Conservation (phyloP, 2,329 filamentous ascomycete species). For the Sclerotinia trifoliorum region DNA sequence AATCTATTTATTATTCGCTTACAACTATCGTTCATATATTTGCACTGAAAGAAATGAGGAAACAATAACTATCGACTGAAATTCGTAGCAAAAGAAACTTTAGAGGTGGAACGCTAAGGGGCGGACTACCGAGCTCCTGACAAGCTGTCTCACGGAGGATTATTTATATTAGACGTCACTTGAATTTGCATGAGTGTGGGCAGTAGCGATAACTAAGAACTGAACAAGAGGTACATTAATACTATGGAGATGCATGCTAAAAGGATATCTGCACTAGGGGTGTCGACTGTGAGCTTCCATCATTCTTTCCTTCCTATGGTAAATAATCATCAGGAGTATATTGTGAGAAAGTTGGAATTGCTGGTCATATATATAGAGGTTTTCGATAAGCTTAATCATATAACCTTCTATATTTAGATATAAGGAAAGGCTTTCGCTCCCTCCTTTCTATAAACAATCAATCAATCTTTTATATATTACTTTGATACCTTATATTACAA, state of each 20-base stretch:
- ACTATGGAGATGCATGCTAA: neutral
- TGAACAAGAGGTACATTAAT: neutral
- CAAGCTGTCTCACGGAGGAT: neutral
- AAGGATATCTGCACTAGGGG: neutral
- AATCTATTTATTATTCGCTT: neutral
- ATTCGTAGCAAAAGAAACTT: neutral
- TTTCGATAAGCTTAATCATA: too few relatives aligned
- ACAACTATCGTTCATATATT: neutral
- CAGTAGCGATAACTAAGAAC: neutral
- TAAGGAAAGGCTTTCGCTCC: too few relatives aligned
- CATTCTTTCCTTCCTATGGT: neutral
- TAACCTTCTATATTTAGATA: too few relatives aligned
- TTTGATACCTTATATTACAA: too few relatives aligned
- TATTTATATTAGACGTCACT: neutral
- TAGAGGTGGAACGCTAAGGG: neutral
- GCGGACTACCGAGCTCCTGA: too few relatives aligned
- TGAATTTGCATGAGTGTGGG: neutral
- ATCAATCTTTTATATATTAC: too few relatives aligned
- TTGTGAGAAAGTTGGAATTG: too few relatives aligned
- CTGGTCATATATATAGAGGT: too few relatives aligned
- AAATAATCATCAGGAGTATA: neutral
- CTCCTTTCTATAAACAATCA: too few relatives aligned
- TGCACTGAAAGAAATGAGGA: too few relatives aligned
- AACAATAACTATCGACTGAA: too few relatives aligned
- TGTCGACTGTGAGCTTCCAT: neutral